Evolutionary conservation across 2,329 filamentous ascomycete genomes (phyloP).

Genomic region (Cladosporium sphaerospermum): DNA sequence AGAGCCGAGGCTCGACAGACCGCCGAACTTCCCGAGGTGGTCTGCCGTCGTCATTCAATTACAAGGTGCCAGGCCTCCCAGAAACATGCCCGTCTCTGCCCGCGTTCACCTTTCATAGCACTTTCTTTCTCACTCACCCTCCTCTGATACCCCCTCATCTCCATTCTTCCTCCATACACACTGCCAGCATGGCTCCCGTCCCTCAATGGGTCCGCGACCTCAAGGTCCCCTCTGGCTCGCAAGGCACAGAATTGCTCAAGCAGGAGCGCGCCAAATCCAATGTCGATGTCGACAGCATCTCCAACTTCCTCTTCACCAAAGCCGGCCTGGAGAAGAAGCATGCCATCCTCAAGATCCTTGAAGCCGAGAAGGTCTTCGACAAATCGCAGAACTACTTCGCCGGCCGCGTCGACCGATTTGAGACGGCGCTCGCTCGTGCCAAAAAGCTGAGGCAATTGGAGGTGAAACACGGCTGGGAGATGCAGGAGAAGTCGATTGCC

Average conservation of each 20-base stretch:
- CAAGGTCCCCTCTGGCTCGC: conserved; percentile 55
- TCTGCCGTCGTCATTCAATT: too few relatives aligned
- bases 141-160: too few relatives aligned
- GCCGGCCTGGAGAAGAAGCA: conserved; percentile 56
- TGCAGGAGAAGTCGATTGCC: conserved; percentile 58
- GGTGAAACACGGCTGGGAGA: conserved; percentile 60
- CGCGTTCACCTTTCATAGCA: too few relatives aligned
- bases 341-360: conserved; percentile 57
- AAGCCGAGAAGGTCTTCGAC: conserved; percentile 65
- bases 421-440: conserved; percentile 61
- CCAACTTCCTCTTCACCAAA: conserved; percentile 63
- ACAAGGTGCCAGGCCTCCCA: too few relatives aligned
- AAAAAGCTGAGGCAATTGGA: conserved; percentile 64
- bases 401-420: conserved; percentile 62
- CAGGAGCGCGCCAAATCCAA: conserved; percentile 62
- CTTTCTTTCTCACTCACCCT: too few relatives aligned
- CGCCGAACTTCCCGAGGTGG: too few relatives aligned
- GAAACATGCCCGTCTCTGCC: too few relatives aligned
- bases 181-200: conserved; percentile 32
- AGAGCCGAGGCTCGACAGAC: too few relatives aligned
- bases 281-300: conserved; percentile 60
- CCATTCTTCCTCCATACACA: background rate
- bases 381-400: conserved; percentile 73
- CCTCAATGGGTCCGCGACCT: conserved; percentile 63
- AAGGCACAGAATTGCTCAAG: conserved; percentile 63